Base-by-base conservation (phyloP, 2,329 filamentous ascomycete species). In the Exophiala oligosperma region DNA sequence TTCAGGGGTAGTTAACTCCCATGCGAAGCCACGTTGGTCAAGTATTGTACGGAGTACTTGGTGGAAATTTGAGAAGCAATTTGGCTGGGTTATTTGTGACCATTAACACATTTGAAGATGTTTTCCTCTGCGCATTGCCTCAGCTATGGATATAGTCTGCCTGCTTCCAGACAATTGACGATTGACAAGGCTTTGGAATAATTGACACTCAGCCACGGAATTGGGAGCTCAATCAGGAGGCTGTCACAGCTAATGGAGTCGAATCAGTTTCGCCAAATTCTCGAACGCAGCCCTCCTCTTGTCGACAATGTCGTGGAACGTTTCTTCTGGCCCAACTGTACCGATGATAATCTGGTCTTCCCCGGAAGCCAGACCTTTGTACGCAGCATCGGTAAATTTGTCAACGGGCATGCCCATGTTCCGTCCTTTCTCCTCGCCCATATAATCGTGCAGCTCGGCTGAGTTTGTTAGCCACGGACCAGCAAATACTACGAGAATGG, bases 371-470 rank as follows among this genome's bases (percentile, higher is more conserved):
- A 84, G 64, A 2, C 72, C 77, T 2, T 67, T 63, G 72, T 77
- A 84, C 4, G 77, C 72, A 29, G 77, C 75, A 0, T 81, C 72
- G 1, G 71, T 74, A 60, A 79, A 84, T 2, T 72, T 66, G 2
- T 65, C 66, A 17, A 81, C 54, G 2, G 80, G 79, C 77, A 84
- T 82, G 2, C 79, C 81, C 11, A 83, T 56, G 4, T 69, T 63
- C 2, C 72, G 70, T 3, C 79, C 79, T 5, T 67, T 64, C 14
- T 76, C 71, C 24, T 74, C 55, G n/a, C 77, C 77, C 59, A 78
- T 69, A 60, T 78, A 73, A 54, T 79, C 73, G 64, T 83, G 81
- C 40, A 84, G 66, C 68, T 83, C 81, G 2, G 80, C 80, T 73
- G 24, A 41, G 58, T 14, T 63, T 46, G 49, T 41, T 37, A 7